Conservation (phyloP, 768 basidiomycete species). For the Rhizopogon vesiculosus region DNA sequence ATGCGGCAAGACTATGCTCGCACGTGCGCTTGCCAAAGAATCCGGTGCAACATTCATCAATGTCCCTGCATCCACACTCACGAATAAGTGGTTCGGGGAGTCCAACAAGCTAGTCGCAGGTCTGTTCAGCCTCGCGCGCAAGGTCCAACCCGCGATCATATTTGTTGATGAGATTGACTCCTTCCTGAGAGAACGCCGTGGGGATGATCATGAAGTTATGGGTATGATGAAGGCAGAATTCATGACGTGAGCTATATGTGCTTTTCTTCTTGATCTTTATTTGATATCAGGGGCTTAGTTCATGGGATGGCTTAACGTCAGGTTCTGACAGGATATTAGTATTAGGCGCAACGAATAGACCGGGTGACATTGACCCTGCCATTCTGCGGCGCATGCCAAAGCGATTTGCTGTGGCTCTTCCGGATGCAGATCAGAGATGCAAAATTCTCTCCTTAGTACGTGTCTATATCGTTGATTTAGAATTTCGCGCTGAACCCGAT, state of each 20-base stretch:
- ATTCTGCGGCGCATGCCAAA: constrained; percentile 98
- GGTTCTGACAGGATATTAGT: constrained; percentile 80
- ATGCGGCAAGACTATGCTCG: constrained; percentile 99
- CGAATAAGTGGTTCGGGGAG: constrained; percentile 85
- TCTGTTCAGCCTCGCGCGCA: constrained; percentile 88
- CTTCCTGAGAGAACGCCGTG: constrained; percentile 82
- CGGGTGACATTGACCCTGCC: constrained; percentile 85
- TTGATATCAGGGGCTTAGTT: constrained; percentile 33
- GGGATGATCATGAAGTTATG: constrained; percentile 94
- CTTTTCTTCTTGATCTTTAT: constrained; percentile 3
- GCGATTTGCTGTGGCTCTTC: constrained; percentile 83
- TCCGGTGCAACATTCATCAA: constrained; percentile 97
- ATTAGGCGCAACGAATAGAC: constrained; percentile 93
- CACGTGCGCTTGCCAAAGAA: constrained; percentile 96
- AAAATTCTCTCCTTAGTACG: constrained; percentile 80
- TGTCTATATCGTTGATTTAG: background rate
- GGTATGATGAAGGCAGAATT: constrained; percentile 98
- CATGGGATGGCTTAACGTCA: constrained; percentile 94
- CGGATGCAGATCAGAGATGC: constrained; percentile 69
- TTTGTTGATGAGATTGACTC: constrained; percentile 99
- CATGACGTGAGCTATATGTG: constrained; percentile 63
- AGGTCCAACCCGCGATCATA: constrained; percentile 93
- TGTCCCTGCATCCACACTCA: constrained; percentile 67
- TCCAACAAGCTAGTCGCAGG: constrained; percentile 95
- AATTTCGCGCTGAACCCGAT: background rate